Conservation (phyloP, 2,329 filamentous ascomycete genomes). For the Penicillium crustosum region DNA sequence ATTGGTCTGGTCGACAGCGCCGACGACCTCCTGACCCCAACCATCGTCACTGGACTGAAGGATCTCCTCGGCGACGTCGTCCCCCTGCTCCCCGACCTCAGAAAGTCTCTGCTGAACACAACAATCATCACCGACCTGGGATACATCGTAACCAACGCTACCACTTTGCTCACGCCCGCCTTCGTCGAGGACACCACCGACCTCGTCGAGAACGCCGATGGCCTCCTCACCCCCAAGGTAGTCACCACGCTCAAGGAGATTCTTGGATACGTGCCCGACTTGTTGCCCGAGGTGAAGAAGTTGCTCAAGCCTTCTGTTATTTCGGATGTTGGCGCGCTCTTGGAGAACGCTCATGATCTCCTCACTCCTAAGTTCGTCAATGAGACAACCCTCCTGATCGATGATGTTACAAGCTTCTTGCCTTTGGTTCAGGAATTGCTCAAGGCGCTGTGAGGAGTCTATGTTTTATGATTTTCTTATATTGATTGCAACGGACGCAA, state of each 20-base stretch:
- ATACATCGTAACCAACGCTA: conserved; percentile 34
- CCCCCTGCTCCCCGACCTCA: conserved; percentile 23
- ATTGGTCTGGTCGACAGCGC: conserved; percentile 19
- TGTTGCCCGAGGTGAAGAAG: conserved; percentile 31
- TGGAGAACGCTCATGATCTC: conserved; percentile 31
- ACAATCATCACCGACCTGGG: conserved; percentile 31
- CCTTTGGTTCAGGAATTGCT: conserved; percentile 22
- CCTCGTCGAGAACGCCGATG: conserved; percentile 31
- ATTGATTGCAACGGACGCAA: conserved; percentile 7
- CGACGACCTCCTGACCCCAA: conserved; percentile 21
- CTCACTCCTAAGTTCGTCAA: conserved; percentile 31
- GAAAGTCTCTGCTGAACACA: conserved; percentile 25
- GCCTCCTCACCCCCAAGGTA: conserved; percentile 30
- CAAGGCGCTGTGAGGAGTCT: conserved; percentile 18
- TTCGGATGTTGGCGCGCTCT: conserved; percentile 24
- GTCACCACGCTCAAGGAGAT: conserved; percentile 29
- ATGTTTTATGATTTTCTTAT: conserved; percentile 11
- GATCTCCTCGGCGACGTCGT: conserved; percentile 23
- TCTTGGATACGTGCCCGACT: conserved; percentile 26
- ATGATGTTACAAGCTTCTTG: conserved; percentile 21
- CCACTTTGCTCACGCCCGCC: conserved; percentile 29
- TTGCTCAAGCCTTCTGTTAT: conserved; percentile 28
- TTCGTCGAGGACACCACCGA: conserved; percentile 33
- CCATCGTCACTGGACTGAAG: conserved; percentile 21
- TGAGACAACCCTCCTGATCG: conserved; percentile 22